Base-by-base conservation (phyloP, 768 basidiomycete genomes). In the Auriculariales sp. region DNA sequence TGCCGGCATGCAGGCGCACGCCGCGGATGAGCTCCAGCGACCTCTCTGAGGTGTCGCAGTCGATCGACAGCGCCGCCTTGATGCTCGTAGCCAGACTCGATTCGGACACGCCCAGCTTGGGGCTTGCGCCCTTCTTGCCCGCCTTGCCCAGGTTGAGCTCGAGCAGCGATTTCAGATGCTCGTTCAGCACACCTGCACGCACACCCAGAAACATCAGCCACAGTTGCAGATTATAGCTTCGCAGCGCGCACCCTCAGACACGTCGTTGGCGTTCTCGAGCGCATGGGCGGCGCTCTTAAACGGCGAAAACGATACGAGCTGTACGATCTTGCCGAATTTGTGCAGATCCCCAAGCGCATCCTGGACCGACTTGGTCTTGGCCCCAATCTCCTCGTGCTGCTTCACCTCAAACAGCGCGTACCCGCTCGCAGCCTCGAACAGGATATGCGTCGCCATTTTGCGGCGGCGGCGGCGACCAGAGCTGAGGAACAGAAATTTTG, bases 271-370 rank as follows among this genome's bases (percentile, higher is more conserved):
- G 57, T 95, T 97, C 69, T 97, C 91, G 56, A 98, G 71, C 29
- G 92, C 92, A 62, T 93, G 82, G 0, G 88, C 91, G 22, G 92
- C 90, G 52, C 72, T 91, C 65, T 88, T 89, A 74, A 94, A 98
- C 0, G 94, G 93, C 49, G 82, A 76, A 71, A 97, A 98, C 63
- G 87, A 91, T 64, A 84, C 63, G 61, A 97, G 68, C 58, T 81
- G 72, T 54, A 95, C 88, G 85, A 94, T 91, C 71, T 90, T 92
- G 52, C 77, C 72, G 64, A 98, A 97, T 66, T 86, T 92, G 56
- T 77, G 68, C 56, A 92, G 71, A 66, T 97, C 90, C 55, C 74
- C 74, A 60, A 97, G 83, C 35, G 88, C 88, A 50, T 84, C 79
- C 66, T 94, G 93, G 34, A 90, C 81, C 29, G 75, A 74, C 60